These are phyloP conservation scores for Podila verticillata DNA, from an alignment of 192 early-diverging fungal genomes.

Conservation along the genomic window DNA sequence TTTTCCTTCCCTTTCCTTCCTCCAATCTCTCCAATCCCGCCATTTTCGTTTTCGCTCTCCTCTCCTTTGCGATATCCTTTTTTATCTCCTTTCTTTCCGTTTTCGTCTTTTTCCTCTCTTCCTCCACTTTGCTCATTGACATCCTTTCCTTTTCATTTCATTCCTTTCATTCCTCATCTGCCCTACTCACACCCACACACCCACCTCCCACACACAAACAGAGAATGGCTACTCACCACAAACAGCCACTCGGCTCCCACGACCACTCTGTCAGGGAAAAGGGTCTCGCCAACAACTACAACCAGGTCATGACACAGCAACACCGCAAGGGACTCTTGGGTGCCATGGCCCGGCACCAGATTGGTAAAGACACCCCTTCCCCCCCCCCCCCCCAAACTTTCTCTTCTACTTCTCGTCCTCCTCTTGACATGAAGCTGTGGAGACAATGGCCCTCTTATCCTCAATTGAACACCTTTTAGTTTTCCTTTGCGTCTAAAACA, in stretches of 20 bases:
- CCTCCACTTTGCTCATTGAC: not conserved
- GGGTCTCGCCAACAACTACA: not conserved
- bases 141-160: not conserved
- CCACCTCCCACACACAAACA: not conserved
- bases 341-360: slow-evolving; percentile 40
- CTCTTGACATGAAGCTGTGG: too few species aligned
- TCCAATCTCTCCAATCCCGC: not conserved
- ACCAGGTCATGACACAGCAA: slow-evolving; percentile 8
- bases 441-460: too few species aligned
- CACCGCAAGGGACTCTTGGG: slow-evolving; percentile 39
- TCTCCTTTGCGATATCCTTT: not conserved
- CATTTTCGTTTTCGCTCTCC: not conserved
- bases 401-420: too few species aligned
- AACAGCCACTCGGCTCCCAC: not conserved
- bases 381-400: too few species aligned
- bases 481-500: not conserved
- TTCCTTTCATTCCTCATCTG: not conserved
- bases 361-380: slow-evolving; percentile 21
- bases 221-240: not conserved
- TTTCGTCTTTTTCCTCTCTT: not conserved
- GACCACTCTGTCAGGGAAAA: not conserved
- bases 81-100: not conserved
- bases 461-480: too few species aligned
- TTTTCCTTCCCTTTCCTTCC: not conserved
- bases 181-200: not conserved